phyloP scores from a whole-genome alignment of 1,139 yeast species.

The Debaryomyces sp. region DNA sequence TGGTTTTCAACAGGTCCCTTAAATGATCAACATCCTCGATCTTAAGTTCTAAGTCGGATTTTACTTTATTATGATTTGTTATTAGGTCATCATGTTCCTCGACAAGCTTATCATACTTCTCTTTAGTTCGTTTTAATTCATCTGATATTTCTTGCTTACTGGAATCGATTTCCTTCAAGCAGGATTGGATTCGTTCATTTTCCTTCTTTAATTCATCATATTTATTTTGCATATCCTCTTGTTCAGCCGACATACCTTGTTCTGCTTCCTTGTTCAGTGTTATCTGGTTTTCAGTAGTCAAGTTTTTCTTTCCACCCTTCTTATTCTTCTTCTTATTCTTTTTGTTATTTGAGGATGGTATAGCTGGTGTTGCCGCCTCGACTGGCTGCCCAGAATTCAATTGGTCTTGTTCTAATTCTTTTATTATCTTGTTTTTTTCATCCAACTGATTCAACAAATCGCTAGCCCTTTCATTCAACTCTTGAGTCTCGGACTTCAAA shows the following conservation, averaged over 20 bases:
- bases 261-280: not conserved
- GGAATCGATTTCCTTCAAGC: constrained; percentile 1
- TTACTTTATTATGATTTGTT: constrained; percentile 17
- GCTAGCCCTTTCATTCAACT: constrained; percentile 1
- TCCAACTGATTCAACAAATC: constrained; percentile 6
- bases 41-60: constrained; percentile 28
- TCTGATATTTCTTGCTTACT: constrained; percentile 11
- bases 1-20: constrained; percentile 69
- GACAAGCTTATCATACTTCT: constrained; percentile 11
- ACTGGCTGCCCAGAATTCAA: not conserved
- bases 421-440: constrained; percentile 2
- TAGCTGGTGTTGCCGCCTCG: not conserved
- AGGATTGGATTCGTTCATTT: constrained; percentile 2
- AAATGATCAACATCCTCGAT: constrained; percentile 58
- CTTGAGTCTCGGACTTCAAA: constrained; percentile 7
- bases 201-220: not conserved
- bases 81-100: constrained; percentile 21
- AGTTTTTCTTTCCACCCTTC: constrained; percentile 7
- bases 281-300: not conserved
- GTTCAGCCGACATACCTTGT: not conserved
- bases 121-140: constrained; percentile 11
- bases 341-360: constrained; percentile 8
- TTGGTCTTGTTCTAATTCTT: constrained; percentile 6
- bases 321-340: constrained; percentile 18
- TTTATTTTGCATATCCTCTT: not conserved